Percentiles rank a stretch among this genome's conserved stretches.
Conservation (phyloP, 192 early-diverging fungal species). For the Backusella australiensis region DNA sequence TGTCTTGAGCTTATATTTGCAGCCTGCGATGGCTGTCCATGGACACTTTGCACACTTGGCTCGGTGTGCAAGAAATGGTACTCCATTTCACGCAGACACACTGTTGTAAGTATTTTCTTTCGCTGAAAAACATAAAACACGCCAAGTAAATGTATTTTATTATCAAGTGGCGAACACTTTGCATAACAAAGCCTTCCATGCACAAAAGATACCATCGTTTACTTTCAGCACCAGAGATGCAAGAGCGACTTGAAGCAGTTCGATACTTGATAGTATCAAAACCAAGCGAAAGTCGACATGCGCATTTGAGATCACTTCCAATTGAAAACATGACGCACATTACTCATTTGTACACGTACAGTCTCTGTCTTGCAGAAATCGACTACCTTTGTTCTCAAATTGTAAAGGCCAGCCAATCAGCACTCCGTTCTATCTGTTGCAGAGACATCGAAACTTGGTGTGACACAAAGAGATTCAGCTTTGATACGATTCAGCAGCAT, state of each 20-base stretch:
- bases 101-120: conserved; percentile 9
- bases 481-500: background rate
- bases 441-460: conserved; percentile 13
- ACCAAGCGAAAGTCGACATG: conserved; percentile 10
- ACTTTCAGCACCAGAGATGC: background rate
- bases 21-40: conserved; percentile 4
- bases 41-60: background rate
- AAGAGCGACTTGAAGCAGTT: background rate
- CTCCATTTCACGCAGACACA: background rate
- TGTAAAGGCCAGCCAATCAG: background rate
- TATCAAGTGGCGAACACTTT: conserved; percentile 7
- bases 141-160: background rate
- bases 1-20: conserved; percentile 6
- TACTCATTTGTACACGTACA: conserved; percentile 6
- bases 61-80: conserved; percentile 8
- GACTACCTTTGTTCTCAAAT: conserved; percentile 5
- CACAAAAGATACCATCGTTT: background rate
- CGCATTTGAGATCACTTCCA: conserved; percentile 6
- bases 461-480: conserved; percentile 12
- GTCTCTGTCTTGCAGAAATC: conserved; percentile 11
- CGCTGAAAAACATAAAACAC: background rate
- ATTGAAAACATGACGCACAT: conserved; percentile 3
- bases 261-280: background rate
- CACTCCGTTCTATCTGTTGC: background rate
- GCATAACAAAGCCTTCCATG: background rate